phyloP scores from a whole-genome alignment of 73 alveolate genomes.

The Stentor coeruleus region DNA sequence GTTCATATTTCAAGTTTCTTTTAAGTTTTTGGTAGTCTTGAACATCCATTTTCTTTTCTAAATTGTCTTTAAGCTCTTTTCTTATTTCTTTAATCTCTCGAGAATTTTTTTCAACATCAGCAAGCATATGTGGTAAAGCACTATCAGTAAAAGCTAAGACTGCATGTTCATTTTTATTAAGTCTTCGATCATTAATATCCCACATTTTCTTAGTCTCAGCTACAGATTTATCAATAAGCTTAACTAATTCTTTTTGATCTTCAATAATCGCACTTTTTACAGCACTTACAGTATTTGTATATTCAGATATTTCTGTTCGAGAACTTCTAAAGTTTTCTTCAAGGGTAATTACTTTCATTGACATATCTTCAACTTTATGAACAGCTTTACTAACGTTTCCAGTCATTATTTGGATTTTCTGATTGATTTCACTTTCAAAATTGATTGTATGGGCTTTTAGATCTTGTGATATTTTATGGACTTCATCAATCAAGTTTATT shows the following conservation, averaged over 20 bases:
- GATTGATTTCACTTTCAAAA: neutral
- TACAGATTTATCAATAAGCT: neutral
- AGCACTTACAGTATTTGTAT: neutral
- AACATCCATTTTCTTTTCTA: neutral
- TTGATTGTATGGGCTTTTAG: neutral
- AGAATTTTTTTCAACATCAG: neutral
- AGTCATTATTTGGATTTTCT: neutral
- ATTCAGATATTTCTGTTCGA: neutral
- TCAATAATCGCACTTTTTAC: neutral
- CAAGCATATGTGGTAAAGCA: neutral
- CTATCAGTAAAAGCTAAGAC: neutral
- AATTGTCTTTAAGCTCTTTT: neutral
- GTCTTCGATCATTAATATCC: neutral
- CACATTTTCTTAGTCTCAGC: neutral
- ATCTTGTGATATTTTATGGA: neutral
- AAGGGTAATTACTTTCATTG: neutral
- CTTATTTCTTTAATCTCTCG: neutral
- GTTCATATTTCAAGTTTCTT: neutral
- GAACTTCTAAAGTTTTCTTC: neutral
- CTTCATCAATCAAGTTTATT: neutral
- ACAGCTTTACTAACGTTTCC: neutral
- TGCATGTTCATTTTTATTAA: neutral
- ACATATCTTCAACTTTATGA: neutral
- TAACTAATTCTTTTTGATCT: neutral
- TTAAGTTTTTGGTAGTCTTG: neutral